Evolutionary conservation across 108 stramenopile genomes (phyloP).

Genomic region (Skeletonema costatum): DNA sequence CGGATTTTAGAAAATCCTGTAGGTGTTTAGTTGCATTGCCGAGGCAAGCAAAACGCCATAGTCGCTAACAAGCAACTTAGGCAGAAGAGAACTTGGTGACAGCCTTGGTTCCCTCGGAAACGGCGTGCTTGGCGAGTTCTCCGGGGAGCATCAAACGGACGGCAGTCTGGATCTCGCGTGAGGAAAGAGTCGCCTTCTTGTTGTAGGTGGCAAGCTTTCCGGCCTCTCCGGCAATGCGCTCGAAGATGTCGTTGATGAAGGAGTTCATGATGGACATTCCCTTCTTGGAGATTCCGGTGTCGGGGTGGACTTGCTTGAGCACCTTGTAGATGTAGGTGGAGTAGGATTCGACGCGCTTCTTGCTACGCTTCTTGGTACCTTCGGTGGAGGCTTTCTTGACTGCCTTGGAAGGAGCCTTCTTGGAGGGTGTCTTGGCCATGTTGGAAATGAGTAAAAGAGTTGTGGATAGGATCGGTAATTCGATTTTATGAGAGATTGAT

Average conservation of each 20-base stretch:
- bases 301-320: conserved; percentile 80
- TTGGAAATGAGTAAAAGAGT: conserved; percentile 44
- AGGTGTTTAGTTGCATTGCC: neutral
- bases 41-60: neutral
- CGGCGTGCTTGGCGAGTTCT: conserved; percentile 93
- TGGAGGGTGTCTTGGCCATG: conserved; percentile 75
- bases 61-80: conserved; percentile 20
- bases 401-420: conserved; percentile 59
- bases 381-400: conserved; percentile 80
- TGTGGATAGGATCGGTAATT: neutral
- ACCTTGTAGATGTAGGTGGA: conserved; percentile 94
- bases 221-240: conserved; percentile 89
- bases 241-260: conserved; percentile 11
- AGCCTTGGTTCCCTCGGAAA: conserved; percentile 85
- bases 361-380: conserved; percentile 69
- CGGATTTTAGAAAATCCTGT: conserved; percentile 9
- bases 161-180: conserved; percentile 92
- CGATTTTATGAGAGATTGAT: neutral
- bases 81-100: conserved; percentile 61
- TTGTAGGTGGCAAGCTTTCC: conserved; percentile 91
- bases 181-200: conserved; percentile 92
- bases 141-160: conserved; percentile 93
- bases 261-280: too few species aligned
- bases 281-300: conserved; percentile 61
- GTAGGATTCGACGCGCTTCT: conserved; percentile 87